Percentiles rank a stretch among this genome's conserved stretches.
Evolutionary conservation across 345 rosid genomes (phyloP).

Genomic region (Toxicodendron radicans): DNA sequence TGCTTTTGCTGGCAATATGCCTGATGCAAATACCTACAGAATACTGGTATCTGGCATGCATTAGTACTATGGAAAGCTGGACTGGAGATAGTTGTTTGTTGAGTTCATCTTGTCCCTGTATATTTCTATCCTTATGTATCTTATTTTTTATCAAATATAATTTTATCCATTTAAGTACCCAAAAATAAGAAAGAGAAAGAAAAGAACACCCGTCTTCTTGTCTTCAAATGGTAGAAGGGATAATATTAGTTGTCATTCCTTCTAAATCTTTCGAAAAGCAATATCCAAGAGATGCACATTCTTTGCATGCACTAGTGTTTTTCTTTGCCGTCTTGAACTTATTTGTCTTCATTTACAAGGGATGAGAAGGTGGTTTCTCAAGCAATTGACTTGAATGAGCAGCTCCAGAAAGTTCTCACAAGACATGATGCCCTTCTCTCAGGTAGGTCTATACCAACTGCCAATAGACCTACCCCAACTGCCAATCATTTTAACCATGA

Average conservation of each 20-base stretch:
- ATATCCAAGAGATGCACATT: background rate
- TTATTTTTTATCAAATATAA: too few species aligned
- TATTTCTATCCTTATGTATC: too few species aligned
- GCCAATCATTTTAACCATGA: constrained; percentile 43
- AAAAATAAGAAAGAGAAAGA: too few species aligned
- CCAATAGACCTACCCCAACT: constrained; percentile 35
- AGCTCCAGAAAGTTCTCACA: constrained; percentile 76
- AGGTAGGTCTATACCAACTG: constrained; percentile 38
- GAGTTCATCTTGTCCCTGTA: background rate
- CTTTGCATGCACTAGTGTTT: background rate
- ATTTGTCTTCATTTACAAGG: constrained; percentile 41
- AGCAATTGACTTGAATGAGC: constrained; percentile 92
- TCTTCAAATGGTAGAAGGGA: background rate
- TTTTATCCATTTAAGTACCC: too few species aligned
- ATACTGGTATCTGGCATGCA: background rate
- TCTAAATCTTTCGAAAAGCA: background rate
- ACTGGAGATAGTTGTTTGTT: background rate
- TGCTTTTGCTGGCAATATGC: background rate
- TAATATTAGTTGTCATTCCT: background rate
- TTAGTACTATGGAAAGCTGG: background rate
- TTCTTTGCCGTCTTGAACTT: constrained; percentile 13
- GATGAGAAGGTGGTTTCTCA: constrained; percentile 82
- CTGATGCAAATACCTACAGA: background rate
- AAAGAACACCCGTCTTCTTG: background rate
- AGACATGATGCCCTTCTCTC: constrained; percentile 78